Base-by-base conservation (phyloP, 441 rosid species). In the Gossypium schwendimanii region DNA sequence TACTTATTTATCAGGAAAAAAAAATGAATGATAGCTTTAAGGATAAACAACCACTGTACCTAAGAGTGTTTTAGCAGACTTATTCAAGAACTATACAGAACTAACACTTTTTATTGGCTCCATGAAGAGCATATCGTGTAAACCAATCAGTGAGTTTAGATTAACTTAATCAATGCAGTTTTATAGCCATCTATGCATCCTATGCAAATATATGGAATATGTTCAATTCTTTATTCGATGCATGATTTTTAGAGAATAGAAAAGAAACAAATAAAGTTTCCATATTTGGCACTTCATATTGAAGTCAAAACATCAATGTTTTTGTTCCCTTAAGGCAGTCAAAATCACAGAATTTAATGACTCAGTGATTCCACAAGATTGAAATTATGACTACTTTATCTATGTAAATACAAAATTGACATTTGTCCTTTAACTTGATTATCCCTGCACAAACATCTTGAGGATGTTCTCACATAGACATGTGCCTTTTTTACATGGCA, bases 41-140 rank as follows among this genome's bases (percentile, higher is more conserved):
- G 17, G 59, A 52, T 68, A 39, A 52, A 50, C 60, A 50, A 4
- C 10, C 36, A 52, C 15, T 15, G 45, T 68, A 28, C 28, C 72
- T 15, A 28, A 50, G 59, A 17, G 61, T 31, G 39, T 52, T 66
- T 52, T 68, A 68, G 47, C 41, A 52, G 26, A 68, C 24, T 68
- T 15, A 24, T 68, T 14, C 45, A 14, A 67, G 69, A 68, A 71
- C 47, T 36, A 20, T 12, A 50, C 17, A 69, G 55, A 60, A 50
- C 33, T 15, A 57, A 44, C 69, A 39, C 18, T 26, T 71, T n/a
- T 47, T n/a, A 71, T 60, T 59, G 41, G 58, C 67, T 44, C 55
- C 45, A 71, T 52, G 23, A 71, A 58, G 65, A 28, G 24, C 39
- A 59, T 59, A 41, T 59, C 8, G 0, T 26, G 55, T 15, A 59